These are phyloP conservation scores for Hypomontagnella submonticulosa DNA, from an alignment of 495 filamentous ascomycete genomes.

Conservation along the genomic window DNA sequence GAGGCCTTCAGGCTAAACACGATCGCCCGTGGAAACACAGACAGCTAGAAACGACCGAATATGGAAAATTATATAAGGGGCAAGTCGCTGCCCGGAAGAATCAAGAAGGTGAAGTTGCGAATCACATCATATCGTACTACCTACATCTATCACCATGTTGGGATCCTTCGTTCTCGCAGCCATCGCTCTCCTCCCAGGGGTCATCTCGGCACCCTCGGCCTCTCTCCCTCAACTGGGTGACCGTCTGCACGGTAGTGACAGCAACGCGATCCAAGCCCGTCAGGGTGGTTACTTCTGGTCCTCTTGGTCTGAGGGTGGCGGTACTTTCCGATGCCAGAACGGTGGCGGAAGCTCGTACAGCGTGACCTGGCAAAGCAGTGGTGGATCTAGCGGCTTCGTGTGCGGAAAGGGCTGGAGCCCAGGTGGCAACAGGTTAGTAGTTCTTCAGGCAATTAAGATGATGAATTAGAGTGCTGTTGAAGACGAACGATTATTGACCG, in stretches of 20 bases:
- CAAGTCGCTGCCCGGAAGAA: not conserved
- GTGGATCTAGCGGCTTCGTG: constrained; percentile 64
- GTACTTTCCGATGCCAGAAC: constrained; percentile 64
- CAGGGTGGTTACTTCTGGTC: constrained; percentile 68
- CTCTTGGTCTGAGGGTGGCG: constrained; percentile 68
- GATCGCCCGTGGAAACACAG: constrained; percentile 9
- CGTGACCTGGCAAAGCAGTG: constrained; percentile 62
- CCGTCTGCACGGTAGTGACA: constrained; percentile 47
- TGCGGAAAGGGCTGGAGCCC: constrained; percentile 70
- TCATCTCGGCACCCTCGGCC: constrained; percentile 53
- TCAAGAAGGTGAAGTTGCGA: constrained; percentile 4
- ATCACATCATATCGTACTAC: constrained; percentile 4
- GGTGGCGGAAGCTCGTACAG: constrained; percentile 61
- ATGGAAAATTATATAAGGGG: constrained; percentile 32
- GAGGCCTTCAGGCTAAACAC: constrained; percentile 48
- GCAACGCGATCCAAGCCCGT: constrained; percentile 47
- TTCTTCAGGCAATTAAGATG: not conserved
- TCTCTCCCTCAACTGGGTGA: constrained; percentile 55
- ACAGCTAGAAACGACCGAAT: not conserved
- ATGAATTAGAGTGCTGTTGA: not conserved
- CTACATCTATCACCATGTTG: constrained; percentile 49
- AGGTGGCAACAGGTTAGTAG: constrained; percentile 58
- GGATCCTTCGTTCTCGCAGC: constrained; percentile 54
- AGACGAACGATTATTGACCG: constrained; percentile 11
- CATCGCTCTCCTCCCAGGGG: constrained; percentile 47